Evolutionary conservation across 2,329 filamentous ascomycete species (phyloP), one percentile per base, ranked within the genome.

Genomic region (Fusarium multiceps): DNA sequence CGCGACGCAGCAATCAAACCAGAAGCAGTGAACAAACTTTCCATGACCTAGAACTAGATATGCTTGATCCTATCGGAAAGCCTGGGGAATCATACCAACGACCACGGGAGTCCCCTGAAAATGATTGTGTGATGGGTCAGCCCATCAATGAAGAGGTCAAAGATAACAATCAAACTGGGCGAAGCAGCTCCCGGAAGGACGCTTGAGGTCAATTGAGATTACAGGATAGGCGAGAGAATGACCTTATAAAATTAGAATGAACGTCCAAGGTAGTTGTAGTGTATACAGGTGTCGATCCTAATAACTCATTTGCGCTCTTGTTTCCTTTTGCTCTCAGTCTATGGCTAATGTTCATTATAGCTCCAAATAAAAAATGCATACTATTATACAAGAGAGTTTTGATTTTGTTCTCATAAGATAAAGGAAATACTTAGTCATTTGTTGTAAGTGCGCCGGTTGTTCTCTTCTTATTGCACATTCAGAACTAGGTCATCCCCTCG

Each of bases 401-500:
- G 40, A 41, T 62, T 59, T 67, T 34, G 61, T 59, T 27, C 55
- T 40, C 51, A 47, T 51, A 61, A 57, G 40, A 57, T 21, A 46
- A 63, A 55, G 41, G 48, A 62, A 63, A 41, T 49, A 30, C 54
- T 43, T 51, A 47, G 32, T 23, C 54, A 62, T 62, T 49, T 55
- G 50, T 48, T 40, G 32, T 69, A 55, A 58, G 47, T 41, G 51
- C 18, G 20, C 12, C 45, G 21, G 16, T 34, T 7, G 18, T 57
- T 45, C 23, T 56, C 32, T 54, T 50, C 23, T 72, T 65, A 88
- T 64, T 84, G 82, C 66, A 89, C 86, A 69, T 86, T 85, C 71
- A 89, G 74, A 69, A 86, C 90, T 63, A 93, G 74, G 75, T 92
- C 89, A 27, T 90, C 87, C 0, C 91, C 90, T 50, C 88, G 84